Base-by-base conservation (phyloP, 2,329 filamentous ascomycete species). In the Aspergillus floridensis region DNA sequence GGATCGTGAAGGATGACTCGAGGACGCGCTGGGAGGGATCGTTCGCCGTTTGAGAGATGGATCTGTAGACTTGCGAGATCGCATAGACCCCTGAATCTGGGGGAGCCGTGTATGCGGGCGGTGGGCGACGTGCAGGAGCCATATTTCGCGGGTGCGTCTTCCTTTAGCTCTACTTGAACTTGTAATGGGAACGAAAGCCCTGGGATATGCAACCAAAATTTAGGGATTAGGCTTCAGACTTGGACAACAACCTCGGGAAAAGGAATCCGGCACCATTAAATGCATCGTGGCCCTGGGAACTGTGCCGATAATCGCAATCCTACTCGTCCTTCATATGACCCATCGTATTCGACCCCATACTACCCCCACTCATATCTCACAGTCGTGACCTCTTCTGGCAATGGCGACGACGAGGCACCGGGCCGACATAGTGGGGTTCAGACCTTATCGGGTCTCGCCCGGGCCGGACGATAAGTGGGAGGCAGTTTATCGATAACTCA, bases 1-100 rank as follows among this genome's bases (percentile, higher is more conserved):
- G 88, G 29, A 95, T 79, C 2, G 83, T 84, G 64, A 89, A 88
- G 6, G 84, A 74, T 14, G 74, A 72, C 48, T 73, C 70, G 5
- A 71, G 63, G 2, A 63, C 62, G 8, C 76, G 72, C 5, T 68
- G 69, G 24, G 66, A 63, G 7, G 68, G 57, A 7, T 66, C 64
- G 8, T 66, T 67, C 16, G 75, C 74, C 0, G 74, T 73, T 49
- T 69, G 65, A 4, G 76, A 76, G 54, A 78, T 73, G n/a, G 67
- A 66, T 21, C 68, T 68, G 61, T 77, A 77, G 19, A 77, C 56
- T 29, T 68, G 64, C 4, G 72, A 73, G 14, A 72, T 73, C 22
- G 70, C 75, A 60, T 76, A 68, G 49, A 78, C 66, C 0, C 65
- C 66, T 10, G 75, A 77, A 38, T 73, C 65, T 5, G 69, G 64